Base-by-base conservation (phyloP, 345 rosid genomes). In the rapeseed (Brassica napus) region DNA sequence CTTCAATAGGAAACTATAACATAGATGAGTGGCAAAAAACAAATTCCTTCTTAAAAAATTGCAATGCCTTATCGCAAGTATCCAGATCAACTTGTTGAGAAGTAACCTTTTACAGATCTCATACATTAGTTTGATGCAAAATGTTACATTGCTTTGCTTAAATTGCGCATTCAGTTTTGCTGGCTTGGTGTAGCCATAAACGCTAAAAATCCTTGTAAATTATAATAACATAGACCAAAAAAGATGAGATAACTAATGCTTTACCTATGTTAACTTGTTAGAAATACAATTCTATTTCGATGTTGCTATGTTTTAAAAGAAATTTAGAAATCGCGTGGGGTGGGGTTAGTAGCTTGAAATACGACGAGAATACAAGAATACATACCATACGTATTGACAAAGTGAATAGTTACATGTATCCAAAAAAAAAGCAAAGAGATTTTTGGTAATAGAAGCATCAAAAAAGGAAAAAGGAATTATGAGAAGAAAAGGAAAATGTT, bases 401-500 rank as follows among this genome's bases (percentile, higher is more conserved):
- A 14, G 55, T 47, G 16, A 47, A 47, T 63, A 14, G 37, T 64
- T 71, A 59, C n/a, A 15, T 47, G 6, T 14, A 5, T 26, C 30
- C 30, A 54, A 52, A 21, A 28, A 5, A 52, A n/a, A 52, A n/a
- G 24, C 4, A 35, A 28, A 59, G 31, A 21, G 12, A 8, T 14
- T 65, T 37, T 2, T 67, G 2, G 72, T 39, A 16, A n/a, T 71
- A 75, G 47, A 39, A 39, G 47, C 10, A 39, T 39, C 80, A 85
- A 75, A 82, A 83, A 87, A 80, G 91, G 92, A 89, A 90, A 84
- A 62, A 80, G 72, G 94, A 90, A 90, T 88, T 86, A 83, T 87
- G 93, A 82, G 79, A 89, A 78, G 47, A 90, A 90, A 91, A 77
- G 94, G 94, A 86, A 93, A 85, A 78, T 69, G 71, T 90, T 93